Base-by-base conservation (phyloP, 192 early-diverging fungal species). In the Linderina pennispora region DNA sequence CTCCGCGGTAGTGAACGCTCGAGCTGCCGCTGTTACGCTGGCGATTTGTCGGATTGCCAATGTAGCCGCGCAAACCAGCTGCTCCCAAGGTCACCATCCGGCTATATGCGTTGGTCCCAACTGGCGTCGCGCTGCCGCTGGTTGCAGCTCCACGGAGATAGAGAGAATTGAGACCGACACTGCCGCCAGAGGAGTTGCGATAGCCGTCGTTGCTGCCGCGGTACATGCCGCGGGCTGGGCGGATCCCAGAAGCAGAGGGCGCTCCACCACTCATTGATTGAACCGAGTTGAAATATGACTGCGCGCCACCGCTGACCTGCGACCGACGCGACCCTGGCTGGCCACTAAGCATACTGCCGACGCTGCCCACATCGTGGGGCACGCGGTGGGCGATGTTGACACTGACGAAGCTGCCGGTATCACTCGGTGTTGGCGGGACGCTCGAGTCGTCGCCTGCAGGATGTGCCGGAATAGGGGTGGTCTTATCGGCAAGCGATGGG, bases 51-150 rank as follows among this genome's bases (percentile, higher is more conserved):
- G 52, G 49, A 16, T 62, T 53, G 32, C 68, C 68, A 48, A 72
- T 72, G 37, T 65, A 72, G 13, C 68, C 68, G 0, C 68, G 68
- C 37, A 72, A 23, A 20, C 68, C 68, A 31, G 68, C 68, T 40
- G 53, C 52, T 8, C 68, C 68, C 14, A 72, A 49, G 17, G 56
- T 43, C 1, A 48, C n/a, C n/a, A n/a, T 48, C 15, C 68, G 48
- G 21, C 49, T 53, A 38, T 56, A 52, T 20, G 62, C 50, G 22
- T 37, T 28, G 3, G 34, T 28, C 10, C 36, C 50, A 9, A 40
- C 49, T 11, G 68, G 68, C 8, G 68, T 64, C 48, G 53, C 51
- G 5, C 50, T 36, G n/a, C 68, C 62, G 28, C 61, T 58, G 23
- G 32, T n/a, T n/a, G n/a, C 20, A 13, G 45, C 32, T 48, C 16